Conservation (phyloP, 2,329 filamentous ascomycete genomes). For the Curvularia spicifera region DNA sequence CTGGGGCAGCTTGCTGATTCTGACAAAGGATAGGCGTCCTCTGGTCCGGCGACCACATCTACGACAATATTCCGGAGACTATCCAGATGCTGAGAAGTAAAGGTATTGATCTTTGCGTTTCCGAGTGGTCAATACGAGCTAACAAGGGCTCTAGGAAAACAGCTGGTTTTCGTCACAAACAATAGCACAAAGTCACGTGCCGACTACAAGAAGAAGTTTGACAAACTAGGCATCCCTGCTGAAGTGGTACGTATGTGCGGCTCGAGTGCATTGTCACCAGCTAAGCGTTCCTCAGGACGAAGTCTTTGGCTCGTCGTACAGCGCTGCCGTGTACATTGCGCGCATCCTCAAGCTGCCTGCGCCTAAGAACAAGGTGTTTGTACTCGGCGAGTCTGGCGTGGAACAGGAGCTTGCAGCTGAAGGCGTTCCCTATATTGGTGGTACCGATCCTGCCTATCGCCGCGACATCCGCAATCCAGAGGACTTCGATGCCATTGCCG, state of each 20-base stretch:
- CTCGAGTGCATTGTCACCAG: background rate
- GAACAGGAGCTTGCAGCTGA: slow-evolving; percentile 86
- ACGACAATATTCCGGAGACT: slow-evolving; percentile 83
- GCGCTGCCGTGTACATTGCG: slow-evolving; percentile 91
- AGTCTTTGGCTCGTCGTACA: slow-evolving; percentile 96
- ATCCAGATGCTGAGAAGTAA: slow-evolving; percentile 80
- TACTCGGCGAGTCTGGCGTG: slow-evolving; percentile 88
- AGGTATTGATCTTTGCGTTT: slow-evolving; percentile 60
- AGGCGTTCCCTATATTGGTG: slow-evolving; percentile 79
- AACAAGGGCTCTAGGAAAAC: slow-evolving; percentile 69
- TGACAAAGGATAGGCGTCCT: slow-evolving; percentile 75
- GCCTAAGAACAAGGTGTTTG: slow-evolving; percentile 90
- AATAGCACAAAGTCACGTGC: slow-evolving; percentile 96
- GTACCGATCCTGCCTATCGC: slow-evolving; percentile 78
- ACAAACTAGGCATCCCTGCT: slow-evolving; percentile 77
- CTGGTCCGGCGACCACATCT: slow-evolving; percentile 93
- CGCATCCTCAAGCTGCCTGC: slow-evolving; percentile 82
- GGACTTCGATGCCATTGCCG: slow-evolving; percentile 79
- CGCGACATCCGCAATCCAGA: slow-evolving; percentile 75
- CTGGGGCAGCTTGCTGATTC: slow-evolving; percentile 40
- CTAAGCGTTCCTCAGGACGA: slow-evolving; percentile 67
- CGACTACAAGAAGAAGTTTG: slow-evolving; percentile 93
- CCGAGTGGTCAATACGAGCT: background rate
- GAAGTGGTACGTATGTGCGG: slow-evolving; percentile 59
- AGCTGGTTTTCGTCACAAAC: slow-evolving; percentile 95